Evolutionary conservation across 1,284 basidiomycete genomes (phyloP), one percentile per base, ranked within the genome.

Genomic region (Kwoniella shivajii): DNA sequence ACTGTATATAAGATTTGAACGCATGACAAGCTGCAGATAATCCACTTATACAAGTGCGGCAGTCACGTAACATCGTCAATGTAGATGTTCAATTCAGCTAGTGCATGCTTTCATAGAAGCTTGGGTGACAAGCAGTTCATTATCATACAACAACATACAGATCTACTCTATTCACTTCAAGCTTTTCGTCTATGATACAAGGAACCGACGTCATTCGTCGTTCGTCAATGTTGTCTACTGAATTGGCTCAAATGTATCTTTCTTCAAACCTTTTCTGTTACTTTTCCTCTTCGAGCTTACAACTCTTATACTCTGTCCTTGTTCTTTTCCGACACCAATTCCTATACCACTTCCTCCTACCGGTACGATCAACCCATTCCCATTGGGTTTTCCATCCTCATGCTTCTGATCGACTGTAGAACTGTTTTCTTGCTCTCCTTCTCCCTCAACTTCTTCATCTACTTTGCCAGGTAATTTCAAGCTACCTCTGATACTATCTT

Each of bases 231-330:
- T n/a, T n/a, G 39, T 42, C 39, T 11, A 42, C 16, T 41, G 20
- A 10, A 55, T 49, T 3, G 56, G 50, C 45, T 48, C 45, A 38
- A 57, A 57, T 3, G 56, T 57, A 27, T 57, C 50, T 38, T 57
- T 53, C 36, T 41, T 38, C 30, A 57, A 30, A 9, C 41, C 56
- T 43, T 57, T 57, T 13, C 56, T 36, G 9, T 33, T 33, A 14
- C 20, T 31, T 27, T 33, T 47, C 31, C 45, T 37, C 46, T 36
- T 60, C 10, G 54, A 52, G n/a, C 42, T 46, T 42, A 51, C 57
- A 11, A 51, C 48, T 33, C 48, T 59, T 18, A 55, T 34, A 47
- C 51, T 59, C 22, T 33, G 33, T 5, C 14, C 16, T 30, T 20
- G 10, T 31, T 33, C 44, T 30, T 31, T 10, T 14, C 16, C 44